These are phyloP conservation scores for Abelmoschus esculentus DNA, from an alignment of 345 rosid species.

Conservation along the genomic window DNA sequence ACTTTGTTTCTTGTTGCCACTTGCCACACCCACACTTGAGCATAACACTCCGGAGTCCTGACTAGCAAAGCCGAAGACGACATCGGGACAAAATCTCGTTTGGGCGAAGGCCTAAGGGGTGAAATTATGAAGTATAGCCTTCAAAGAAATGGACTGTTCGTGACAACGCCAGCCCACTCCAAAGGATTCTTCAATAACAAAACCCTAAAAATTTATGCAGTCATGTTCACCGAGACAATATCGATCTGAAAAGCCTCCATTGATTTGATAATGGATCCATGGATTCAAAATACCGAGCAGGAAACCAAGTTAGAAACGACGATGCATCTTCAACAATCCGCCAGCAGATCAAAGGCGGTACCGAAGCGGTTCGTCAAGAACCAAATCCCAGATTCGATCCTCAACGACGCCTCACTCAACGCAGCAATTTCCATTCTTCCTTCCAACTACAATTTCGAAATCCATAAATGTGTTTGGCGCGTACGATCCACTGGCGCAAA, in stretches of 20 bases:
- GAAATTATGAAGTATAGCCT: neutral
- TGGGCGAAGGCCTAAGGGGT: neutral
- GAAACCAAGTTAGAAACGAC: neutral
- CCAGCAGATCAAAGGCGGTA: conserved; percentile 27
- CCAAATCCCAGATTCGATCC: conserved; percentile 85
- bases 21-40: no score
- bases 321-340: conserved; percentile 3
- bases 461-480: conserved; percentile 84
- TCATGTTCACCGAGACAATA: neutral
- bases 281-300: neutral
- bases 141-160: no score
- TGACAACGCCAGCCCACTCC: neutral
- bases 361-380: conserved; percentile 83
- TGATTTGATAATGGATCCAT: conserved; percentile 5
- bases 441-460: conserved; percentile 70
- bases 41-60: no score
- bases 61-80: no score
- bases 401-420: conserved; percentile 60
- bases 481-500: conserved; percentile 48
- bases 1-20: no score
- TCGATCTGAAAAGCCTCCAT: no score
- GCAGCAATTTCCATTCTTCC: conserved; percentile 76
- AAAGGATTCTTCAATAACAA: neutral
- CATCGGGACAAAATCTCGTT: neutral
- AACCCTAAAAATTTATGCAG: neutral